Percentiles rank a stretch among this genome's conserved stretches.
These are phyloP conservation scores for Aquilaria sinensis DNA, from an alignment of 345 rosid genomes.

Conservation along the genomic window DNA sequence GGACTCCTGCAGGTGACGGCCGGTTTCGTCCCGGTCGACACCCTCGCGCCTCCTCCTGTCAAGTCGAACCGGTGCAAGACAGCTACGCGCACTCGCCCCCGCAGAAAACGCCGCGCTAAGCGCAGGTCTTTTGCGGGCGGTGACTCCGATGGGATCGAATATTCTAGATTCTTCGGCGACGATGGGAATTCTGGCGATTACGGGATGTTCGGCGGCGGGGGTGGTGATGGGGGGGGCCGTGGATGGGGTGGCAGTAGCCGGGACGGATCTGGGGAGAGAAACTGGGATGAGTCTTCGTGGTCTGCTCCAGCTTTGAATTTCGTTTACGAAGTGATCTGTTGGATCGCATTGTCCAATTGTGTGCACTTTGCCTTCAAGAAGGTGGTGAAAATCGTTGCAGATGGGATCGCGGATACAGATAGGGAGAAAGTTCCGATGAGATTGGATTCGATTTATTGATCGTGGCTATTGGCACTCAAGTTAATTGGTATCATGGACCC, in stretches of 20 bases:
- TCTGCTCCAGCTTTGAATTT: slow-evolving; percentile 58
- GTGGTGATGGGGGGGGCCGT: slow-evolving; percentile 42
- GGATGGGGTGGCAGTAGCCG: slow-evolving; percentile 67
- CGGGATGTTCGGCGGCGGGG: slow-evolving; percentile 30
- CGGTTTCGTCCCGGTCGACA: slow-evolving; percentile 30
- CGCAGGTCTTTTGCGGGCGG: slow-evolving; percentile 35
- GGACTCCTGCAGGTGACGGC: slow-evolving; percentile 28
- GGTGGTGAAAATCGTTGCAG: slow-evolving; percentile 43
- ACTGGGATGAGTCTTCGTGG: slow-evolving; percentile 67
- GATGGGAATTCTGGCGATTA: slow-evolving; percentile 27
- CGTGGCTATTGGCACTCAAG: background rate
- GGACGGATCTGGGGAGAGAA: slow-evolving; percentile 46
- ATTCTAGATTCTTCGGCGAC: slow-evolving; percentile 34
- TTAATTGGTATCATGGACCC: slow-evolving; percentile 8
- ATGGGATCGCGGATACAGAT: slow-evolving; percentile 18
- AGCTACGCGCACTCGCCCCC: slow-evolving; percentile 38
- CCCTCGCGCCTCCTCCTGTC: slow-evolving; percentile 48
- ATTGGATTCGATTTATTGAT: slow-evolving; percentile 47
- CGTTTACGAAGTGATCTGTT: slow-evolving; percentile 84
- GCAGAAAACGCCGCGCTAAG: slow-evolving; percentile 51
- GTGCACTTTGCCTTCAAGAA: slow-evolving; percentile 83
- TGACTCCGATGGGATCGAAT: slow-evolving; percentile 43
- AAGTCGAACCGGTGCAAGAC: slow-evolving; percentile 35
- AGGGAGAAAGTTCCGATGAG: slow-evolving; percentile 58
- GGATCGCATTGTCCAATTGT: slow-evolving; percentile 89